These are phyloP conservation scores for Trypanosoma theileri DNA, from an alignment of 208 protist genomes.

Conservation along the genomic window DNA sequence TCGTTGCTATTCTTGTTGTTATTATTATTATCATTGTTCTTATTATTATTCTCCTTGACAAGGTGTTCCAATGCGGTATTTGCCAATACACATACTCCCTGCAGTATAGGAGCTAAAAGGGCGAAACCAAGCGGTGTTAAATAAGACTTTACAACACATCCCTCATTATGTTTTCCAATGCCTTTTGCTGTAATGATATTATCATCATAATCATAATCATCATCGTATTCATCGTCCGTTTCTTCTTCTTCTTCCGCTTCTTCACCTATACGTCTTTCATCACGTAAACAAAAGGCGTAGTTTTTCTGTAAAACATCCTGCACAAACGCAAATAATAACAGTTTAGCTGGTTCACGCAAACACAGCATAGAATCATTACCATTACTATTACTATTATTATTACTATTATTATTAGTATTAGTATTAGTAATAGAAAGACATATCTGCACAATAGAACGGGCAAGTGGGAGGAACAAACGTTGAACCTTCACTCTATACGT, in stretches of 20 bases:
- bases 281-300: conserved; percentile 61
- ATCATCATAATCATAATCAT: not conserved
- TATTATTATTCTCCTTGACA: not conserved
- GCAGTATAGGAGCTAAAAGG: conserved; percentile 17
- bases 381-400: not conserved
- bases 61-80: not conserved
- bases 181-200: not conserved
- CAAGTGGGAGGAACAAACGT: conserved; percentile 14
- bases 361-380: not conserved
- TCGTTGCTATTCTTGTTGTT: not conserved
- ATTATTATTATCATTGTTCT: not conserved
- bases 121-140: conserved; percentile 14
- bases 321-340: conserved; percentile 69
- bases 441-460: no score
- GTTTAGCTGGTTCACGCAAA: conserved; percentile 14
- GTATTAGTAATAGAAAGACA: no score
- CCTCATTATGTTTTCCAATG: not conserved
- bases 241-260: conserved; percentile 29
- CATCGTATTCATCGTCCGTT: conserved; percentile 1
- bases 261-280: conserved; percentile 55
- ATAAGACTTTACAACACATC: conserved; percentile 6
- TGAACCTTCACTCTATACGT: not conserved
- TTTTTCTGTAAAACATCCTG: conserved; percentile 89
- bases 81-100: conserved; percentile 9
- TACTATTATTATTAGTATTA: not conserved